Conservation (phyloP, 306 rosid species). For the Albizia julibrissin region DNA sequence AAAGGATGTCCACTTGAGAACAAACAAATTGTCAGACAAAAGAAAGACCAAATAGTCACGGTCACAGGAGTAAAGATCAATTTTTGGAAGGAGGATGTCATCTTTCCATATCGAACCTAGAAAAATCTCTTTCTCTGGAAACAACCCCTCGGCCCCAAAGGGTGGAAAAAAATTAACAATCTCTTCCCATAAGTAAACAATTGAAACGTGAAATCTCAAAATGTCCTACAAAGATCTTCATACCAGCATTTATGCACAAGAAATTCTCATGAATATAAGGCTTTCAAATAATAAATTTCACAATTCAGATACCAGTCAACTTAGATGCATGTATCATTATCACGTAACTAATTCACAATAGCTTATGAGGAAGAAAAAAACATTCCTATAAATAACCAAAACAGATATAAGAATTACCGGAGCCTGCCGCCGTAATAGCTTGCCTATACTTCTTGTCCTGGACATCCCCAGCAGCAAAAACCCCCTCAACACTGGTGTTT, state of each 20-base stretch:
- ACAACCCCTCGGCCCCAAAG: not conserved
- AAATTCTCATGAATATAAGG: not conserved
- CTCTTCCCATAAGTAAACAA: not conserved
- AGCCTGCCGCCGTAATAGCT: constrained; percentile 88
- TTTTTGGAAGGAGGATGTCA: not conserved
- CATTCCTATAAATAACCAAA: not conserved
- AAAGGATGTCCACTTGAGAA: not conserved
- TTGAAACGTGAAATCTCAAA: not conserved
- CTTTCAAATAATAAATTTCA: constrained; percentile 5
- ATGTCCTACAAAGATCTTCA: not conserved
- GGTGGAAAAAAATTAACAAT: not conserved
- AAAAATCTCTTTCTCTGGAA: not conserved
- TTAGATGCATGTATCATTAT: not conserved
- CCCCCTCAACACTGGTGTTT: constrained; percentile 67
- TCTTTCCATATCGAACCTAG: not conserved
- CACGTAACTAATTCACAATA: constrained; percentile 2
- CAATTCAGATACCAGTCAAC: constrained; percentile 12
- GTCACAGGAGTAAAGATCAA: not conserved
- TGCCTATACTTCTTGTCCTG: constrained; percentile 98
- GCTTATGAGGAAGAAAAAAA: not conserved
- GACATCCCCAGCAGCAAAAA: constrained; percentile 92
- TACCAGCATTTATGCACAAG: not conserved
- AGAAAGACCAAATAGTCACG: not conserved
- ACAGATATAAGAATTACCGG: constrained; percentile 48
- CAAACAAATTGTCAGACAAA: not conserved